Conservation (phyloP, 129 eudicot genomes). For the Cynara cardunculus region DNA sequence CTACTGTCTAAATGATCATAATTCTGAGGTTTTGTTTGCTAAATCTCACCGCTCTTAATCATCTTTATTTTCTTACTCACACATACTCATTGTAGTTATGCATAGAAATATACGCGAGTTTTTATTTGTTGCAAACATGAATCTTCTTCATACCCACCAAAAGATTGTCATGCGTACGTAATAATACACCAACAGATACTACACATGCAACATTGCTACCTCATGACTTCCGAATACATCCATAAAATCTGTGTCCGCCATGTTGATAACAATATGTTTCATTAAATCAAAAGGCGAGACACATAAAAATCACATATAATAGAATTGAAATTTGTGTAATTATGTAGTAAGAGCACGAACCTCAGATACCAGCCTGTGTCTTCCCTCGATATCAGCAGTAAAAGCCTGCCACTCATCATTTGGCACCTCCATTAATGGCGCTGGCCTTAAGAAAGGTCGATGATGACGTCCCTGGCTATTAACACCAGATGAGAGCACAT, state of each 20-base stretch:
- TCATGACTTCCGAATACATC: too few relatives aligned
- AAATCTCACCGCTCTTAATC: neutral
- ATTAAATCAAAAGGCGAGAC: neutral
- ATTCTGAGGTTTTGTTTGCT: too few relatives aligned
- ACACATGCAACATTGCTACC: too few relatives aligned
- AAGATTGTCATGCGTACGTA: too few relatives aligned
- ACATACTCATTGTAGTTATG: too few relatives aligned
- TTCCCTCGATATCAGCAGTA: constrained; percentile 57
- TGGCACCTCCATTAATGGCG: constrained; percentile 47
- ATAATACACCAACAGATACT: too few relatives aligned
- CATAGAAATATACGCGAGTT: too few relatives aligned
- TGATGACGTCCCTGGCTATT: constrained; percentile 33
- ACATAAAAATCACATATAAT: neutral
- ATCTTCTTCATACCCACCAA: too few relatives aligned
- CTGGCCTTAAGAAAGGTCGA: constrained; percentile 37
- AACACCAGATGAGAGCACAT: constrained; percentile 21
- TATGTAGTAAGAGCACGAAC: constrained; percentile 22
- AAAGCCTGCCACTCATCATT: constrained; percentile 60
- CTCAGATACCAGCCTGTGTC: constrained; percentile 65
- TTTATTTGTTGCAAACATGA: too few relatives aligned
- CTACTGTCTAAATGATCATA: neutral
- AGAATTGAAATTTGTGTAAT: neutral
- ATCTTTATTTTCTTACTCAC: neutral
- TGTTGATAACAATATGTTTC: too few relatives aligned
- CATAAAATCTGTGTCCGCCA: too few relatives aligned